Base-by-base conservation (phyloP, 2,329 filamentous ascomycete species). In the Tolypocladium guangdongense region DNA sequence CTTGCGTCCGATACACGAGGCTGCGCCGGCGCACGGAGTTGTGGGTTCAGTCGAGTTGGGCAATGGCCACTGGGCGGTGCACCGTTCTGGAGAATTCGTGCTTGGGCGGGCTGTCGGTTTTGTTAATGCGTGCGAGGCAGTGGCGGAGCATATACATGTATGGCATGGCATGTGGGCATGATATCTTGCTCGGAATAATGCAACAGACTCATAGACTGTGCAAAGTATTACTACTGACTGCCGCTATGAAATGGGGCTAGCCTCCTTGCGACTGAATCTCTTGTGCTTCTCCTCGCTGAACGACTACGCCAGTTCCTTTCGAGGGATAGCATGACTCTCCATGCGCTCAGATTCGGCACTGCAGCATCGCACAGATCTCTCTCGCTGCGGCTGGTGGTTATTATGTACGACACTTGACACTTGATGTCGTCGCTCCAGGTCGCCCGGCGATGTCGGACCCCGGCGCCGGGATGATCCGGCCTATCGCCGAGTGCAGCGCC, bases 391-490 rank as follows among this genome's bases (percentile, higher is more conserved):
- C 12, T 4, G 30, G 5, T 35, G 33, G 33, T 5, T 4, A 12
- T 6, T 35, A 35, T 5, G 12, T 16, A 35, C 2, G 33, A 5
- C 33, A 12, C 16, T 35, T 35, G 33, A 14, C 11, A n/a, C n/a
- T n/a, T n/a, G n/a, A n/a, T n/a, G n/a, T n/a, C n/a, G n/a, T n/a
- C n/a, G n/a, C n/a, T n/a, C n/a, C n/a, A n/a, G n/a, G n/a, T 41
- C n/a, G 36, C 33, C 45, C 36, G 10, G 27, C 22, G 14, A 24
- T 8, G 45, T 55, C 56, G 54, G 53, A 56, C 49, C 43, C 51
- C 56, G 56, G 57, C 50, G 32, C 39, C 52, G 56, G 51, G 43
- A 59, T 59, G 52, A 57, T 58, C 59, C 58, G 58, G 57, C 48
- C 48, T 57, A 59, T 59, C 58, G 54, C 59, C 57, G 58, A 60